Conservation (phyloP, 306 rosid species). For the Malus fusca region DNA sequence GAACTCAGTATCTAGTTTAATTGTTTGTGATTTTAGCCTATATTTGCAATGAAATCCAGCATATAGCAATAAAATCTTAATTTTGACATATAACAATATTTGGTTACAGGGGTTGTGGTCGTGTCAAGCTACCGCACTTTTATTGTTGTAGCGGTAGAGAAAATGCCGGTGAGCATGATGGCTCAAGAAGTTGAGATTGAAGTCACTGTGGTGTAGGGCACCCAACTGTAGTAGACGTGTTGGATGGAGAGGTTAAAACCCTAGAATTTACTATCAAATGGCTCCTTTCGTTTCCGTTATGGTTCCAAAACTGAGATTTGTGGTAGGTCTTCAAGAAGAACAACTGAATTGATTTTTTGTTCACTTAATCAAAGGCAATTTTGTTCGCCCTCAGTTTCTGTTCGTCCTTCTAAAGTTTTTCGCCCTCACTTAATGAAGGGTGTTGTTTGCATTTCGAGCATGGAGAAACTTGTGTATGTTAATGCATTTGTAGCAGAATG, state of each 20-base stretch:
- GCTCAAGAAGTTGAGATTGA: slow-evolving; percentile 19
- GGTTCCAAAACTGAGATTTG: background rate
- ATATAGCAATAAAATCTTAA: background rate
- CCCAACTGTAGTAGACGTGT: background rate
- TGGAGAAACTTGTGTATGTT: too few species aligned
- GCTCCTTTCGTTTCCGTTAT: background rate
- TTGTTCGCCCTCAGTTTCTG: too few species aligned
- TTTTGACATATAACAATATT: background rate
- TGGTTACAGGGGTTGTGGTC: slow-evolving; percentile 41
- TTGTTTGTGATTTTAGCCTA: background rate
- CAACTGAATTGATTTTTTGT: too few species aligned
- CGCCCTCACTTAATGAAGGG: too few species aligned
- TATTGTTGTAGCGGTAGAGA: slow-evolving; percentile 55
- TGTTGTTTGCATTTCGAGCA: too few species aligned
- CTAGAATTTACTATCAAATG: background rate
- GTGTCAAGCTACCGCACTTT: slow-evolving; percentile 54
- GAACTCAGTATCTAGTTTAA: background rate
- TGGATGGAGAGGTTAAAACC: background rate
- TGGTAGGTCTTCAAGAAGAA: too few species aligned
- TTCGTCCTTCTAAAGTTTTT: too few species aligned
- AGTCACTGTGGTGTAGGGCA: background rate
- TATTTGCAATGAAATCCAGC: background rate
- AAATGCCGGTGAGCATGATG: slow-evolving; percentile 19
- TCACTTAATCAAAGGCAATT: too few species aligned
- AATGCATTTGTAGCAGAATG: too few species aligned